Conservation (phyloP, 495 filamentous ascomycete genomes). For the Zalerion maritima region DNA sequence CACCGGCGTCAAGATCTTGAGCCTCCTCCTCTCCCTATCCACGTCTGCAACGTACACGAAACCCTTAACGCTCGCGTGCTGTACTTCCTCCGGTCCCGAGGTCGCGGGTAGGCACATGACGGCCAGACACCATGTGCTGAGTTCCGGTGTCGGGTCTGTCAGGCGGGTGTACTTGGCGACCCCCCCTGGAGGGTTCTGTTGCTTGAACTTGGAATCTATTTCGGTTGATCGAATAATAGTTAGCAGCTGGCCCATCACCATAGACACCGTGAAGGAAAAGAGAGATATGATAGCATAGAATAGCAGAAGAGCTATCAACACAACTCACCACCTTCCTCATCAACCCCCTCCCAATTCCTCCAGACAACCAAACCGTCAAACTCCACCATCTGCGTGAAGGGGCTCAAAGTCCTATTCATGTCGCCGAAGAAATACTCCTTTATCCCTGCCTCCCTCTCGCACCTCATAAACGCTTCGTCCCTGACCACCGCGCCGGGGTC, state of each 20-base stretch:
- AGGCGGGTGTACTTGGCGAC: too few species aligned
- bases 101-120: constrained; percentile 57
- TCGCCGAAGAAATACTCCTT: constrained; percentile 91
- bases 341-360: constrained; percentile 38
- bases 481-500: constrained; percentile 79
- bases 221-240: too few species aligned
- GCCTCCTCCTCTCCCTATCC: constrained; percentile 66
- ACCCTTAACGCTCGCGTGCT: constrained; percentile 76
- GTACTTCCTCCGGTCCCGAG: constrained; percentile 54
- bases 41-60: constrained; percentile 87
- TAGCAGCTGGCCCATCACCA: too few species aligned
- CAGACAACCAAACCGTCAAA: constrained; percentile 62
- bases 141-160: too few species aligned
- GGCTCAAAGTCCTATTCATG: constrained; percentile 59
- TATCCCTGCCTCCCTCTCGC: constrained; percentile 56
- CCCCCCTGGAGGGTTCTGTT: too few species aligned
- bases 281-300: neutral
- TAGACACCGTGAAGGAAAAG: too few species aligned
- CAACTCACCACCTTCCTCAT: constrained; percentile 32
- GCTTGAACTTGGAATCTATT: too few species aligned
- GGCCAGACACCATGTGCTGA: constrained; percentile 67
- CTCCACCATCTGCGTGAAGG: constrained; percentile 65
- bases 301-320: neutral
- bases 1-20: constrained; percentile 70
- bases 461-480: constrained; percentile 59